Percentiles rank a stretch among this genome's conserved stretches.
These are phyloP conservation scores for Saccharomyces eubayanus DNA, from an alignment of 805 yeast species.

Conservation along the genomic window DNA sequence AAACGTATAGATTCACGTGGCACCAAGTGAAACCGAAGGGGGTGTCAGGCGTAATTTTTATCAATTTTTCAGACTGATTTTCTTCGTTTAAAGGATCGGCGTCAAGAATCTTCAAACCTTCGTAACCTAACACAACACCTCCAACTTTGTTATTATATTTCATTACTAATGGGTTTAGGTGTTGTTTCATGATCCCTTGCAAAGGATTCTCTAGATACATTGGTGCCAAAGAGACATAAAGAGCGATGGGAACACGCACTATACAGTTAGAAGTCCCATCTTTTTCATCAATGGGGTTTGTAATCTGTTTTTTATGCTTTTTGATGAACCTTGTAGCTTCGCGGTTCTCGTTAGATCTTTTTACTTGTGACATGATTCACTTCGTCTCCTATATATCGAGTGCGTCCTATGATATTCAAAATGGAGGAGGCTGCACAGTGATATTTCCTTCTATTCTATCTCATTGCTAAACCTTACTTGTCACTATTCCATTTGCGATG, in stretches of 20 bases:
- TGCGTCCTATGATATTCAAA: background rate
- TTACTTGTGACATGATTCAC: slow-evolving; percentile 12
- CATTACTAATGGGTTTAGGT: slow-evolving; percentile 84
- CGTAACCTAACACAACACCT: slow-evolving; percentile 81
- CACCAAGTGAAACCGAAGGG: slow-evolving; percentile 90
- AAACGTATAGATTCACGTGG: slow-evolving; percentile 68
- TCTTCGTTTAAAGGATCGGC: slow-evolving; percentile 37
- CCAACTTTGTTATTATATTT: slow-evolving; percentile 59
- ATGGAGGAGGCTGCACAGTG: background rate
- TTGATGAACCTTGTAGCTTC: slow-evolving; percentile 20
- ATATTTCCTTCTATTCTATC: background rate
- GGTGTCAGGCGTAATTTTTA: slow-evolving; percentile 64
- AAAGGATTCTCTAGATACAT: slow-evolving; percentile 57
- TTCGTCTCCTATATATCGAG: background rate
- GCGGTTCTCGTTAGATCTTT: slow-evolving; percentile 21
- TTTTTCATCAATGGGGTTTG: slow-evolving; percentile 24
- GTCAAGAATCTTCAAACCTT: slow-evolving; percentile 47
- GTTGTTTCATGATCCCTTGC: slow-evolving; percentile 78
- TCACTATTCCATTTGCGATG: background rate
- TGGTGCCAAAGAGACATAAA: slow-evolving; percentile 88
- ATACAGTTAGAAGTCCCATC: slow-evolving; percentile 29
- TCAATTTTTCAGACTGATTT: slow-evolving; percentile 38
- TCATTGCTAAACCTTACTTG: background rate
- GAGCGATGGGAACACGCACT: slow-evolving; percentile 31
- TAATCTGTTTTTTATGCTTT: slow-evolving; percentile 20